Conservation (phyloP, 345 rosid species). For the Lagerstroemia speciosa region DNA sequence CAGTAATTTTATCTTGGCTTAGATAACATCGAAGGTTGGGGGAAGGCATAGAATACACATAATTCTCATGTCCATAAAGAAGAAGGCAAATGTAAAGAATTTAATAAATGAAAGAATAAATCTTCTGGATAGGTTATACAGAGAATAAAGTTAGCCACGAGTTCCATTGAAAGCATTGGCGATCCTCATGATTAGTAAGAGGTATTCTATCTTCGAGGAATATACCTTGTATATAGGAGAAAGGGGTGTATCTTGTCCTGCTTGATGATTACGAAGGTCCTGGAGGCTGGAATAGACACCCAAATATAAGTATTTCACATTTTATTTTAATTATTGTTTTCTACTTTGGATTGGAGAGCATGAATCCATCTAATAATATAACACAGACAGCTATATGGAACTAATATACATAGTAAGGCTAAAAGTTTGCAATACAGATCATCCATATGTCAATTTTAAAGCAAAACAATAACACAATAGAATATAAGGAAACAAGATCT, state of each 20-base stretch:
- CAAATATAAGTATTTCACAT: neutral
- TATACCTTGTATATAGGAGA: slow-evolving; percentile 90
- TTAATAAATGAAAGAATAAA: neutral
- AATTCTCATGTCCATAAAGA: neutral
- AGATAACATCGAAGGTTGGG: neutral
- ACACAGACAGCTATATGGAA: neutral
- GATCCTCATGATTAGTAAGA: neutral
- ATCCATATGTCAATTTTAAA: neutral
- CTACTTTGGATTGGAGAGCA: too few relatives aligned
- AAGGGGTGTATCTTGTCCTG: slow-evolving; percentile 54
- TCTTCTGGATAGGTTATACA: neutral
- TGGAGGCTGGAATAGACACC: slow-evolving; percentile 43
- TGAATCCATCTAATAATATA: neutral
- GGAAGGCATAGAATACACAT: too few relatives aligned
- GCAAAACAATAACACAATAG: neutral
- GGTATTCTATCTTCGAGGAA: neutral
- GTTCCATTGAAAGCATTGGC: neutral
- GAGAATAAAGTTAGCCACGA: neutral
- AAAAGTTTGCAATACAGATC: neutral
- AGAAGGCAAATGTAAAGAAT: neutral
- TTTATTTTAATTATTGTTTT: neutral
- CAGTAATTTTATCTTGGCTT: neutral
- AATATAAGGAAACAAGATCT: neutral
- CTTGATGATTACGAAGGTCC: slow-evolving; percentile 64
- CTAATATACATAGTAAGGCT: neutral